Percentiles rank a stretch among this genome's conserved stretches.
These are phyloP conservation scores for Rhodotorula toruloides DNA, from an alignment of 768 basidiomycete species.

Conservation along the genomic window DNA sequence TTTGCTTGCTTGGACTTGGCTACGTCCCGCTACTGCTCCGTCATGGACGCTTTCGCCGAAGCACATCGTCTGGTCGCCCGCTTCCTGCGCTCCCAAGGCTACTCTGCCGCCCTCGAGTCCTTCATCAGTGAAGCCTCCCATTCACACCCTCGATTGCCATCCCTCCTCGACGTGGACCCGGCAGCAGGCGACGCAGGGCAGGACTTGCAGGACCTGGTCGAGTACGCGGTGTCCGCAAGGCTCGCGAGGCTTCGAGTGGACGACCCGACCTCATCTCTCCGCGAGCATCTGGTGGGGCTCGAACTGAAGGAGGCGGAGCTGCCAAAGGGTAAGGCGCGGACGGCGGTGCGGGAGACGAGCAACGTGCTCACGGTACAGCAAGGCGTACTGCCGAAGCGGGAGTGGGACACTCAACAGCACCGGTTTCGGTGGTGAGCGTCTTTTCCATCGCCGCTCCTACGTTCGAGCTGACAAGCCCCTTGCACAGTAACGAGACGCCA, in stretches of 20 bases:
- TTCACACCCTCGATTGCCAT: neutral
- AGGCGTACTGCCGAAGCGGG: conserved; percentile 6
- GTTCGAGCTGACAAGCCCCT: neutral
- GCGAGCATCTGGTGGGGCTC: neutral
- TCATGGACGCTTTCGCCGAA: neutral
- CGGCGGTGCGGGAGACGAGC: conserved; percentile 10
- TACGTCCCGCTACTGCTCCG: no score
- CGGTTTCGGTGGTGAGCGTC: conserved; percentile 15
- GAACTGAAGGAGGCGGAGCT: neutral
- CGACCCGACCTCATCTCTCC: neutral
- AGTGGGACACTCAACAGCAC: conserved; percentile 21
- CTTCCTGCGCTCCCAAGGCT: conserved; percentile 31
- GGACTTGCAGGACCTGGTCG: conserved; percentile 30
- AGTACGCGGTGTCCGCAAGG: conserved; percentile 4
- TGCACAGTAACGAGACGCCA: conserved; percentile 8
- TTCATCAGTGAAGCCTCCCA: conserved; percentile 11
- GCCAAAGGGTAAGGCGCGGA: neutral
- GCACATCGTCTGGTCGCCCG: conserved; percentile 18
- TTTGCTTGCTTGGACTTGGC: no score
- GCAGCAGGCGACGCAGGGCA: neutral
- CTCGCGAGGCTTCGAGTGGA: conserved; percentile 1
- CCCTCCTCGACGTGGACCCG: neutral
- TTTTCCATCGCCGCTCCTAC: neutral
- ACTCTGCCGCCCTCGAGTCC: conserved; percentile 6
- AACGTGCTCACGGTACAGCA: conserved; percentile 25